Percentiles rank a stretch among this genome's conserved stretches.
phyloP scores from a whole-genome alignment of 352 stramenopile genomes.

The Pythium phragmitis region DNA sequence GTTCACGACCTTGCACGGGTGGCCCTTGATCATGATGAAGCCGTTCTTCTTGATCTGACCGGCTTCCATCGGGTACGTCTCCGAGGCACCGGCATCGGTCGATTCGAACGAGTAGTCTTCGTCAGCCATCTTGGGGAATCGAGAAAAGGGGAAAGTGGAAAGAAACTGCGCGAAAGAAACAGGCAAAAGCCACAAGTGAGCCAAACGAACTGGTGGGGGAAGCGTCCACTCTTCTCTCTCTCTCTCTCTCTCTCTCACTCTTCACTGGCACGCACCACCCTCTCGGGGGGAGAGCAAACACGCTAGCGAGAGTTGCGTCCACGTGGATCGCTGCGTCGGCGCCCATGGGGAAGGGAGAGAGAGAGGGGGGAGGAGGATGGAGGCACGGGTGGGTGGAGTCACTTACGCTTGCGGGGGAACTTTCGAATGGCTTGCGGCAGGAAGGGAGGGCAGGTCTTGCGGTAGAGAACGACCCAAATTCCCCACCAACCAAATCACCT shows the following conservation, averaged over 20 bases:
- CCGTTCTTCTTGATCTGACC: constrained; percentile 99
- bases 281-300: not conserved
- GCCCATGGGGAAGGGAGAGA: not conserved
- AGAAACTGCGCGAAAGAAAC: constrained; percentile 14
- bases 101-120: constrained; percentile 90
- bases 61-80: constrained; percentile 97
- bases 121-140: constrained; percentile 42
- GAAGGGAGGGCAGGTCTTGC: not conserved
- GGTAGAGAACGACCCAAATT: constrained; percentile 30
- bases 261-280: not conserved
- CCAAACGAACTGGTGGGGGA: not conserved
- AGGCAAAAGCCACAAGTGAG: constrained; percentile 1
- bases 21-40: constrained; percentile 99
- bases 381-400: not conserved
- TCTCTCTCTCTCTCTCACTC: not conserved
- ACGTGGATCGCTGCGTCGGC: not conserved
- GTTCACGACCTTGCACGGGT: constrained; percentile 97
- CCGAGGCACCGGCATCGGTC: constrained; percentile 96
- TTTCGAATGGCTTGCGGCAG: constrained; percentile 31
- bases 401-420: constrained; percentile 37
- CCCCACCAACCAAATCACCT: constrained; percentile 35
- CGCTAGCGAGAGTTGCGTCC: not conserved
- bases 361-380: not conserved
- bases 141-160: constrained; percentile 10
- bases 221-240: not conserved